Evolutionary conservation across 164 flowering plant genomes (phyloP).

Genomic region (Litsea cubeba): DNA sequence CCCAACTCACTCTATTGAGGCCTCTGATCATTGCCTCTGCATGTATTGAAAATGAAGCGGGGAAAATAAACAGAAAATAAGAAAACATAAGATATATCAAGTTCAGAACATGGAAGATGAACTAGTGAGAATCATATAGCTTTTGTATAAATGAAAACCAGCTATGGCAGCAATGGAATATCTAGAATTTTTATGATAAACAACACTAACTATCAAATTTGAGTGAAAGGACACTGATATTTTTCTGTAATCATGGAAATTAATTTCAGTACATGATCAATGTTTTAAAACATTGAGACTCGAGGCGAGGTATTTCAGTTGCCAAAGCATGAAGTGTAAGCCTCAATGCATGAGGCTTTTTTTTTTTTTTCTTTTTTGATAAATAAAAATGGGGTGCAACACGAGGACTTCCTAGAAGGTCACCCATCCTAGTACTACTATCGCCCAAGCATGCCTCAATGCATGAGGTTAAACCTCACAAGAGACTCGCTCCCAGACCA

Average conservation of each 20-base stretch:
- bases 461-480: too few relatives aligned
- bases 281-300: too few relatives aligned
- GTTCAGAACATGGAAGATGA: neutral
- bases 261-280: neutral
- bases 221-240: neutral
- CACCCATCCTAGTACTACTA: too few relatives aligned
- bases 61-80: neutral
- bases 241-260: neutral
- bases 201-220: neutral
- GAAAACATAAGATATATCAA: neutral
- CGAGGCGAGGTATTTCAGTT: too few relatives aligned
- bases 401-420: too few relatives aligned
- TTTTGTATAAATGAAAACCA: neutral
- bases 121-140: constrained; percentile 3
- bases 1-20: constrained; percentile 75
- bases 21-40: constrained; percentile 73
- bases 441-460: too few relatives aligned
- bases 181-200: neutral
- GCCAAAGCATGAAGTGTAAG: too few relatives aligned
- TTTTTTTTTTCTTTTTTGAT: too few relatives aligned
- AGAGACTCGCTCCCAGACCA: too few relatives aligned
- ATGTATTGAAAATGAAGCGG: neutral
- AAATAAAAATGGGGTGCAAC: too few relatives aligned
- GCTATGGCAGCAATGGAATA: too few relatives aligned
- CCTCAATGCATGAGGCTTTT: too few relatives aligned